phyloP scores from a whole-genome alignment of 2,329 filamentous ascomycete species.

The Apiospora saccharicola region DNA sequence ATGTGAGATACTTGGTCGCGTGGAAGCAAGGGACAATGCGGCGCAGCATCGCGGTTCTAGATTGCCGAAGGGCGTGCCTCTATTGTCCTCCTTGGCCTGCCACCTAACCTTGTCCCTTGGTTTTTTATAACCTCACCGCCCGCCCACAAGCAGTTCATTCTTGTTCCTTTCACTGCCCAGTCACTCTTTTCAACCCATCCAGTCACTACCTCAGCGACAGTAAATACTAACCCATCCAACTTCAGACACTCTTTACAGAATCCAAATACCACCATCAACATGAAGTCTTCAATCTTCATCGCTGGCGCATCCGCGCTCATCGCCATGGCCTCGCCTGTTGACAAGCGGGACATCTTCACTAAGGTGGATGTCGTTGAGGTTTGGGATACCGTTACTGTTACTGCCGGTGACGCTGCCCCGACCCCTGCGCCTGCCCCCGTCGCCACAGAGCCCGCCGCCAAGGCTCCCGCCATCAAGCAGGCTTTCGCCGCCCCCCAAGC shows the following conservation, averaged over 20 bases:
- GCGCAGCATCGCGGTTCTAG: not conserved
- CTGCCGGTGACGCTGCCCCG: slow-evolving; percentile 36
- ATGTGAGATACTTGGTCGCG: not conserved
- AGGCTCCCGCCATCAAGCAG: slow-evolving; percentile 30
- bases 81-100: not conserved
- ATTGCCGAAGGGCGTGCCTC: not conserved
- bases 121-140: not conserved
- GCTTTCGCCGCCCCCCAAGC: slow-evolving; percentile 19
- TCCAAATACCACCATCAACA: slow-evolving; percentile 46
- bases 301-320: slow-evolving; percentile 43
- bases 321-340: slow-evolving; percentile 43
- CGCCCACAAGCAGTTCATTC: not conserved
- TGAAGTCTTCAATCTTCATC: slow-evolving; percentile 49
- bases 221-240: not conserved
- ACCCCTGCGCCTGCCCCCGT: slow-evolving; percentile 29
- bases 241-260: slow-evolving; percentile 6
- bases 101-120: not conserved
- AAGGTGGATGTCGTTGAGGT: slow-evolving; percentile 44
- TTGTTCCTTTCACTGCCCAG: not conserved
- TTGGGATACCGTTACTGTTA: slow-evolving; percentile 46
- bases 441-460: slow-evolving; percentile 27
- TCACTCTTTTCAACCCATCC: not conserved
- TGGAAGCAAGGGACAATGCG: slow-evolving; percentile 6
- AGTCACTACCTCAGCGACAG: not conserved
- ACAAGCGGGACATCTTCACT: slow-evolving; percentile 38